These are phyloP conservation scores for Sugiyamaella castrensis DNA, from an alignment of 1,139 yeast genomes.

Conservation along the genomic window DNA sequence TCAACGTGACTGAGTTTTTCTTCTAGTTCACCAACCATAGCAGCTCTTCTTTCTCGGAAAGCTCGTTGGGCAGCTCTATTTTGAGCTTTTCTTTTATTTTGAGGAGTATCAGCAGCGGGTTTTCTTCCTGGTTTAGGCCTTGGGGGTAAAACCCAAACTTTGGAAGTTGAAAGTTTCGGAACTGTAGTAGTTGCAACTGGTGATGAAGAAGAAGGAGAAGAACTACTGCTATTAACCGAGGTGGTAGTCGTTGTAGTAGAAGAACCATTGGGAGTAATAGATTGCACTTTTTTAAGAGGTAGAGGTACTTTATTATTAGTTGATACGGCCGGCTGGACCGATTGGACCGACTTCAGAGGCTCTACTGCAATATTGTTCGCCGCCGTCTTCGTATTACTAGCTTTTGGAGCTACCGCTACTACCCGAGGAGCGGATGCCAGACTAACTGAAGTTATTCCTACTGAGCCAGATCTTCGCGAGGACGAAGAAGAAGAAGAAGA, in stretches of 20 bases:
- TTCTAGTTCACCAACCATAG: conserved; percentile 52
- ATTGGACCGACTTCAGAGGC: too few relatives aligned
- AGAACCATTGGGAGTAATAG: too few relatives aligned
- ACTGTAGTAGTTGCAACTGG: conserved; percentile 9
- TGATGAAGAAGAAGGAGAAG: conserved; percentile 9
- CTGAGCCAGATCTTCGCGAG: too few relatives aligned
- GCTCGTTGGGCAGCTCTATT: conserved; percentile 96
- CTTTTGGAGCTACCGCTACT: too few relatives aligned
- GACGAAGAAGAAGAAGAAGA: too few relatives aligned
- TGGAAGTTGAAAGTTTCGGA: conserved; percentile 52
- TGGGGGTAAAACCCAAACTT: conserved; percentile 89
- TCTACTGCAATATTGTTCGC: too few relatives aligned
- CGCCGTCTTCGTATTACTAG: too few relatives aligned
- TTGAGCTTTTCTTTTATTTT: conserved; percentile 76
- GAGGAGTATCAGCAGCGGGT: conserved; percentile 61
- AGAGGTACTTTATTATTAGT: too few relatives aligned
- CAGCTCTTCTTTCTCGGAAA: conserved; percentile 78
- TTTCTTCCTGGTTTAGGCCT: conserved; percentile 89
- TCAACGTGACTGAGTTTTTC: conserved; percentile 59
- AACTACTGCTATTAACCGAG: conserved; percentile 8
- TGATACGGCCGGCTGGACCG: too few relatives aligned
- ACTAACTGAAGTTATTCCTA: too few relatives aligned
- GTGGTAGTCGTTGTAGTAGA: conserved; percentile 9
- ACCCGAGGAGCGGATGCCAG: too few relatives aligned
- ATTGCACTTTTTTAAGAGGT: too few relatives aligned